These are phyloP conservation scores for Fusarium cicatricum DNA, from an alignment of 2,329 filamentous ascomycete genomes.

Conservation along the genomic window DNA sequence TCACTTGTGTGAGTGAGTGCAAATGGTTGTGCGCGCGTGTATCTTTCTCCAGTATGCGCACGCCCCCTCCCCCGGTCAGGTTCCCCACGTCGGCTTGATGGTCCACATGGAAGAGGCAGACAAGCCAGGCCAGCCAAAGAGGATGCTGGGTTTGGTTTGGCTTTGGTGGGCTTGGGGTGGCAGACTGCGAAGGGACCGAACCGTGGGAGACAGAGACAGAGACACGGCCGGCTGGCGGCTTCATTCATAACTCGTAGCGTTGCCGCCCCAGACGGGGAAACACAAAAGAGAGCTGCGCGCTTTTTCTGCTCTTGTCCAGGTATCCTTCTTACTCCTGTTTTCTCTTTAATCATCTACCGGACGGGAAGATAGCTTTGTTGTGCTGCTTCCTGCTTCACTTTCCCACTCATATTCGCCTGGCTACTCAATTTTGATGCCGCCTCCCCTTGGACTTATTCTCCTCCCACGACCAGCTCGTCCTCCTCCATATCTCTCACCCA, in stretches of 20 bases:
- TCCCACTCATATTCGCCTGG: conserved; percentile 9
- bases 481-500: conserved; percentile 14
- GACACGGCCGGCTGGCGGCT: conserved; percentile 33
- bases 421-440: conserved; percentile 33
- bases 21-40: conserved; percentile 17
- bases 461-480: conserved; percentile 27
- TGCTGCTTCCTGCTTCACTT: conserved; percentile 22
- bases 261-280: conserved; percentile 28
- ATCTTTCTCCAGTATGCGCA: conserved; percentile 12
- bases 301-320: conserved; percentile 31
- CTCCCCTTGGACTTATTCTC: conserved; percentile 24
- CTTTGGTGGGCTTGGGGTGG: conserved; percentile 22
- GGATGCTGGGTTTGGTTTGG: conserved; percentile 32
- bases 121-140: conserved; percentile 24
- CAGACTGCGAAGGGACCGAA: conserved; percentile 32
- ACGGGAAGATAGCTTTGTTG: conserved; percentile 6
- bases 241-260: conserved; percentile 40
- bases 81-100: conserved; percentile 33
- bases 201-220: conserved; percentile 27
- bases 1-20: neutral
- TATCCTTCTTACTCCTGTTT: conserved; percentile 3
- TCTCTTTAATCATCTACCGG: conserved; percentile 3
- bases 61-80: conserved; percentile 30
- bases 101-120: conserved; percentile 17
- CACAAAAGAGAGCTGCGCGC: conserved; percentile 43